Conservation (phyloP, 2,329 filamentous ascomycete species). For the Exophiala sp. region DNA sequence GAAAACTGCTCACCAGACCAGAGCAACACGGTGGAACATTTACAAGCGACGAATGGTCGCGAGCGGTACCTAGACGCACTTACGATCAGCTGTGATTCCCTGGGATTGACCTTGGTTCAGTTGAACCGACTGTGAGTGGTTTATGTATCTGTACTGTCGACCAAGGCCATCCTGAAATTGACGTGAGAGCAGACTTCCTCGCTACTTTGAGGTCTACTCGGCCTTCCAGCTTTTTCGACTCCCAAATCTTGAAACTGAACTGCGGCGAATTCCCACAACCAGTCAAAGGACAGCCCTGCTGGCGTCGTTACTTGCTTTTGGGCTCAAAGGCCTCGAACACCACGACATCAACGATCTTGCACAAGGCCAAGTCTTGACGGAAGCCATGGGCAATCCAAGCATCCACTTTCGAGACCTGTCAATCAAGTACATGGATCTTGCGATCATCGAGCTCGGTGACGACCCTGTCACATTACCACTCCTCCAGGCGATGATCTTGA, state of each 20-base stretch:
- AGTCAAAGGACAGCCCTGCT: conserved; percentile 30
- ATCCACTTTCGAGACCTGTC: conserved; percentile 29
- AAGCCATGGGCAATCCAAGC: conserved; percentile 17
- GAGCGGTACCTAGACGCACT: conserved; percentile 2
- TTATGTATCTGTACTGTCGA: not conserved
- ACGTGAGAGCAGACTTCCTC: not conserved
- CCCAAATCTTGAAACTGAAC: conserved; percentile 29
- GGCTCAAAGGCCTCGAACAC: conserved; percentile 18
- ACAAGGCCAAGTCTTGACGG: conserved; percentile 16
- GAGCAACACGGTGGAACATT: not conserved
- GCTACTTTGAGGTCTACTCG: conserved; percentile 33
- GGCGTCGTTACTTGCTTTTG: conserved; percentile 34
- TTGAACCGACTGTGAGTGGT: conserved; percentile 6
- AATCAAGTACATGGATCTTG: conserved; percentile 29
- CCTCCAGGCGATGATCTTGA: conserved; percentile 37
- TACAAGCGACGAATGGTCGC: not conserved
- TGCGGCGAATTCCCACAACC: conserved; percentile 23
- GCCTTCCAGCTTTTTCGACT: conserved; percentile 34
- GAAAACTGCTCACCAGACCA: conserved; percentile 7
- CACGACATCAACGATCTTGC: conserved; percentile 2
- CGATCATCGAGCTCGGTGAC: conserved; percentile 34
- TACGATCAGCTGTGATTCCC: conserved; percentile 2
- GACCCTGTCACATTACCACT: conserved; percentile 35
- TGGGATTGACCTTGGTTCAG: conserved; percentile 10
- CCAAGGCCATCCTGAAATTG: not conserved